phyloP scores from a whole-genome alignment of 2,329 filamentous ascomycete genomes.

The Chaetomium sp. region DNA sequence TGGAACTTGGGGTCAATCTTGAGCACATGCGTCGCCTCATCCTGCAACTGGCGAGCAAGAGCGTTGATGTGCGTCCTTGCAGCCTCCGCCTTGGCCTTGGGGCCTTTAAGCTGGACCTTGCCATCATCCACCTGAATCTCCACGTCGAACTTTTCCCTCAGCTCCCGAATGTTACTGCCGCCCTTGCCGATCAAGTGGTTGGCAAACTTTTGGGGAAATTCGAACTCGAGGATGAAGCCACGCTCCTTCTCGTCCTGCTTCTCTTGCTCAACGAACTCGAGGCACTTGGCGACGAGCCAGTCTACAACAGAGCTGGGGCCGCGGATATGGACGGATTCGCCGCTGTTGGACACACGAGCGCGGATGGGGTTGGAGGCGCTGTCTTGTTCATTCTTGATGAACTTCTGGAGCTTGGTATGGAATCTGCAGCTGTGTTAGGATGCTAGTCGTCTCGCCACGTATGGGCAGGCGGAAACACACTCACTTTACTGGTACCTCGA shows the following conservation, averaged over 20 bases:
- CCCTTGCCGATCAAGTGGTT: slow-evolving; percentile 78
- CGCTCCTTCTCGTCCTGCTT: slow-evolving; percentile 93
- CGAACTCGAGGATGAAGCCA: slow-evolving; percentile 81
- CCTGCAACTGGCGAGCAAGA: slow-evolving; percentile 80
- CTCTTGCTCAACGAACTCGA: slow-evolving; percentile 81
- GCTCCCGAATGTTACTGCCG: slow-evolving; percentile 66
- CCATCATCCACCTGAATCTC: slow-evolving; percentile 90
- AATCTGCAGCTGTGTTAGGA: slow-evolving; percentile 48
- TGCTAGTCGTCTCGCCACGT: not conserved
- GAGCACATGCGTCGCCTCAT: slow-evolving; percentile 83
- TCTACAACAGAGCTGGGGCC: slow-evolving; percentile 75
- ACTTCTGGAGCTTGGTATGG: slow-evolving; percentile 64
- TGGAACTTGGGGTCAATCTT: slow-evolving; percentile 95
- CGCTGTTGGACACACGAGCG: slow-evolving; percentile 59
- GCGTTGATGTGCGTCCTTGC: slow-evolving; percentile 80
- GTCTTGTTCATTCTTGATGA: slow-evolving; percentile 67
- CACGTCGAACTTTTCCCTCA: slow-evolving; percentile 68
- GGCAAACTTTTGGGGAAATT: slow-evolving; percentile 92
- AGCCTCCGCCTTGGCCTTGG: slow-evolving; percentile 88
- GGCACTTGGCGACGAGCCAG: slow-evolving; percentile 70
- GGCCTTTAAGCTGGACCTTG: slow-evolving; percentile 93
- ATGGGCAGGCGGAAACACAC: slow-evolving; percentile 25
- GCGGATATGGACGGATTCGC: slow-evolving; percentile 69
- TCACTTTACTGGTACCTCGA: slow-evolving; percentile 63
- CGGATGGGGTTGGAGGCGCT: slow-evolving; percentile 60